A percentile compares a stretch with the other conserved stretches of the same genome.
These are phyloP conservation scores for Neonectria neomacrospora DNA, from an alignment of 2,329 filamentous ascomycete genomes.

Conservation along the genomic window DNA sequence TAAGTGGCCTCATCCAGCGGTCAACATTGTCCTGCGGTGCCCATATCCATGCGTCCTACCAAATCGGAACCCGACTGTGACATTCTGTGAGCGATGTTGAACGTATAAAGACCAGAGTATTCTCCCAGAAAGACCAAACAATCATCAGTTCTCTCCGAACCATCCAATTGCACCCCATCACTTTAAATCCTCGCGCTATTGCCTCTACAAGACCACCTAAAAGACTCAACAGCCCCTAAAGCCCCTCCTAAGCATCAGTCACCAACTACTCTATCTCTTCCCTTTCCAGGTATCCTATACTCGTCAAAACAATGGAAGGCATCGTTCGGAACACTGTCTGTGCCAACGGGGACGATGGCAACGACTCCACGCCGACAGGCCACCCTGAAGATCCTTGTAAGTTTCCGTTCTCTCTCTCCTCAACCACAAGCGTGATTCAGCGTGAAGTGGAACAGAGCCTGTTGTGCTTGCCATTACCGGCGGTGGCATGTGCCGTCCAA, in stretches of 20 bases:
- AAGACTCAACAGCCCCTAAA: no score
- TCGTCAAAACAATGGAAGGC: slow-evolving; percentile 25
- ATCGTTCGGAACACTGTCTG: slow-evolving; percentile 8
- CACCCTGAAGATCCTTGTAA: slow-evolving; percentile 18
- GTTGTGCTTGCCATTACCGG: background rate
- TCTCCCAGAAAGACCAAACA: background rate
- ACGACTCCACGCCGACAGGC: background rate
- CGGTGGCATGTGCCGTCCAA: background rate
- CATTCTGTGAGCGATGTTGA: background rate
- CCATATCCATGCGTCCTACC: background rate
- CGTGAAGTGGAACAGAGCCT: background rate
- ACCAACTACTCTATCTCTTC: background rate
- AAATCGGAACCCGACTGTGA: background rate
- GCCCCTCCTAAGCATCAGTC: background rate
- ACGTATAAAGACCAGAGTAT: background rate
- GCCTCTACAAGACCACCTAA: background rate
- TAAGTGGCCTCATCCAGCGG: background rate
- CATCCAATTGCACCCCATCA: background rate
- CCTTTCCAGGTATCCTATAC: background rate
- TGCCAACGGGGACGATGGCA: slow-evolving; percentile 25
- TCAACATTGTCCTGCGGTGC: slow-evolving; percentile 1
- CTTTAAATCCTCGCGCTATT: background rate
- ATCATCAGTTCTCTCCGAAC: background rate
- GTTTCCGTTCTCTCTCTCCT: background rate
- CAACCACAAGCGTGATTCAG: background rate